Evolutionary conservation across 2,329 filamentous ascomycete species (phyloP), one percentile per base, ranked within the genome.

Genomic region (Aspergillus versicolor): DNA sequence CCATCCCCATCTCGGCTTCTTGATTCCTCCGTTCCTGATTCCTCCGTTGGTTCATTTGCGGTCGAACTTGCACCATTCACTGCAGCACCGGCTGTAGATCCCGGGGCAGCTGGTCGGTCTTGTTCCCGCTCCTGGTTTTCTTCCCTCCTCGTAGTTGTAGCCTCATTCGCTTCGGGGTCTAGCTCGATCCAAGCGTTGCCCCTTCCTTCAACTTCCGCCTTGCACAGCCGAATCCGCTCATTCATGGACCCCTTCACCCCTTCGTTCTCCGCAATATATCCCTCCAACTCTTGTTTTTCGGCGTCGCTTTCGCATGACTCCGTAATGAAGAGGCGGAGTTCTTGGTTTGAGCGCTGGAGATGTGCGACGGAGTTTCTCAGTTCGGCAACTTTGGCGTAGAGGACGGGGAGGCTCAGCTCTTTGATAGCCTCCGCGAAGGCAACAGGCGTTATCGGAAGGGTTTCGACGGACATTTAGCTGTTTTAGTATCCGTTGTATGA

Each of bases 371-470:
- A 82, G 74, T 87, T 88, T 43, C 75, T 76, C 9, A 88, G 76
- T 65, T 88, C 85, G 56, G 80, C 77, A 56, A 81, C 81, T 77
- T 87, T 88, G 67, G 78, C 75, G 74, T 86, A 84, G 27, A 88
- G 74, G 19, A 81, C 78, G 58, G 82, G 79, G 62, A 86, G 72
- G 9, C 84, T 80, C 7, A 88, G 81, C 56, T 81, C 78, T 65
- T 79, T 73, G 62, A 88, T 79, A 19, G 85, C 85, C 61, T 77
- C 71, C 52, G 80, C 77, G 67, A 85, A 85, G 57, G 76, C 78
- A 32, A 70, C 65, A n/a, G 77, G 69, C 21, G 77, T 72, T 59
- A 85, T 84, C 30, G 82, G 81, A 15, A 65, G 65, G 11, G 79
- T 63, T 66, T 77, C 71, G 41, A 76, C 65, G 40, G 82, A 82